phyloP scores from a whole-genome alignment of 2,329 filamentous ascomycete genomes.

The Juglanconis sp. region DNA sequence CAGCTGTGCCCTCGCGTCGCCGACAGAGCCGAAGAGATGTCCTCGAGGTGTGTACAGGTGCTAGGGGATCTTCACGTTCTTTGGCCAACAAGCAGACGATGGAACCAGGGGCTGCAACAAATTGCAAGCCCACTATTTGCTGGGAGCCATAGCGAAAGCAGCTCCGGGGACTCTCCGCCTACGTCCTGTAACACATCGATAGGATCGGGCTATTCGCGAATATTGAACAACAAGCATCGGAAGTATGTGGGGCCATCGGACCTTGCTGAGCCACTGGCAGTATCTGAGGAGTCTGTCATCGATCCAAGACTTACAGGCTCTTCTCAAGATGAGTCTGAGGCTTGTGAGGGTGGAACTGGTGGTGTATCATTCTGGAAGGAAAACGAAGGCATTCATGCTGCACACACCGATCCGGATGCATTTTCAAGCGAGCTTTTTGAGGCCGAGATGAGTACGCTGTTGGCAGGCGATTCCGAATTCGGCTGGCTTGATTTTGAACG shows the following conservation, averaged over 20 bases:
- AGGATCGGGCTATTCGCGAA: neutral
- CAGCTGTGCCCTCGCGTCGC: conserved; percentile 26
- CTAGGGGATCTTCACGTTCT: conserved; percentile 21
- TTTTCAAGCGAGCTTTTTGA: conserved; percentile 22
- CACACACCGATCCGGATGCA: conserved; percentile 9
- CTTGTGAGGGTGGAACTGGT: neutral
- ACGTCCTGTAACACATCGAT: conserved; percentile 10
- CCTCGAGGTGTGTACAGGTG: conserved; percentile 19
- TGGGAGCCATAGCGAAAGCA: conserved; percentile 5
- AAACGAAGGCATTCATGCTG: neutral
- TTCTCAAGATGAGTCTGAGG: neutral
- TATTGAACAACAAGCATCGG: neutral
- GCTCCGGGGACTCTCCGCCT: conserved; percentile 7
- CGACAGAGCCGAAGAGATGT: conserved; percentile 25
- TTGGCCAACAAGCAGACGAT: conserved; percentile 22
- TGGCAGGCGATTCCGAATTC: conserved; percentile 21
- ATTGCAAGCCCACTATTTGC: conserved; percentile 18
- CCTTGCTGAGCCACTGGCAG: neutral
- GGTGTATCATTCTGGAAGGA: conserved; percentile 6
- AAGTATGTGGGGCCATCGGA: neutral
- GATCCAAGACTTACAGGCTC: conserved; percentile 12
- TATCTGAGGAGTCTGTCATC: conserved; percentile 9
- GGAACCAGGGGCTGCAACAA: conserved; percentile 22
- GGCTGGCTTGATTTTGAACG: conserved; percentile 19
- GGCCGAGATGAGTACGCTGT: conserved; percentile 21